Evolutionary conservation across 176 grass and related monocot genomes (phyloP), one percentile per base, ranked within the genome.

Genomic region (sorghum (Sorghum bicolor)): DNA sequence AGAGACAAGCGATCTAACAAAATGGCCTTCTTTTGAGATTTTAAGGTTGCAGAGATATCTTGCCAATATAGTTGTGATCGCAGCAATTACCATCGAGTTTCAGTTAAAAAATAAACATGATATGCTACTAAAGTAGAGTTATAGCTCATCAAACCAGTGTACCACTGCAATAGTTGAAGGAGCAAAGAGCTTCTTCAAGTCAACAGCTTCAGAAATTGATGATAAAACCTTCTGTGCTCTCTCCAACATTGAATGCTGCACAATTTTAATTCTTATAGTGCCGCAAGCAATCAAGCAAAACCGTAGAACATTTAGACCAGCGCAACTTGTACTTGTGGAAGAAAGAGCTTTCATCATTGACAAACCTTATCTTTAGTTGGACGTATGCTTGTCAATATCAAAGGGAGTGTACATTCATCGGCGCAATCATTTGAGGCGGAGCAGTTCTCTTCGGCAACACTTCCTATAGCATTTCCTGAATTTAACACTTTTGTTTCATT

Each of bases 121-220:
- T 0, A 47, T 44, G 41, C 13, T 15, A 45, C 11, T 45, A 45
- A 45, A 47, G 16, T 5, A 47, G 13, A 47, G 4, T 17, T 48
- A 48, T 17, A 48, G 13, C 45, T 48, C 45, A 14, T 48, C 47
- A 50, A 50, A 50, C 47, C 47, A 19, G 16, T 30, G 33, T 98
- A 98, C 96, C 89, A 92, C 93, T 75, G 89, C 91, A 81, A 95
- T 75, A 24, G 96, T 95, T 26, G 93, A 95, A 75, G 93, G 96
- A 25, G 93, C 89, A 66, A 95, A 89, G 43, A 98, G 37, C 77
- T 86, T 98, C 77, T 81, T 98, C 12, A 95, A 40, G 64, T 94
- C 93, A 43, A 94, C 64, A 43, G 73, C 33, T 85, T 48, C 47
- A 70, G 52, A 84, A 66, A 93, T 4, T 1, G 32, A 69, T 24